A percentile compares a stretch with the other conserved stretches of the same genome.
Evolutionary conservation across 371 early-diverging fungal species (phyloP).

Genomic region (Mucor circinelloides): DNA sequence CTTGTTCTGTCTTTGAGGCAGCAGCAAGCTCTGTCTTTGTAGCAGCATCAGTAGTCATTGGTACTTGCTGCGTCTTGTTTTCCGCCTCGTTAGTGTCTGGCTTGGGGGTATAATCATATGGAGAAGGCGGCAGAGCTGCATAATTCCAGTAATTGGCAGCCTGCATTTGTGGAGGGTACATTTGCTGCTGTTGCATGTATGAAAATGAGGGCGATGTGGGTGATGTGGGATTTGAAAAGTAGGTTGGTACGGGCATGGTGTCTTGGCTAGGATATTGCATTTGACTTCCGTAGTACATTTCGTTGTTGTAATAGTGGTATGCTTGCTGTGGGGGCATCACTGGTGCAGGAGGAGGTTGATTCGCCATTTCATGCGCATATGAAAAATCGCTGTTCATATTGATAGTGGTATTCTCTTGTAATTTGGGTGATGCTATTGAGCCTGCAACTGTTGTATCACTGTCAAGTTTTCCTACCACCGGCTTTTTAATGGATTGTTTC

Average conservation of each 20-base stretch:
- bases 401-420: background rate
- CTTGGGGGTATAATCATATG: background rate
- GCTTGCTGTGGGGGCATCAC: background rate
- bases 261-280: background rate
- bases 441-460: background rate
- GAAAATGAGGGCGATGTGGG: background rate
- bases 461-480: background rate
- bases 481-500: background rate
- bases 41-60: background rate
- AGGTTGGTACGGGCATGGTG: background rate
- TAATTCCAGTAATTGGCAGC: background rate
- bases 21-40: background rate
- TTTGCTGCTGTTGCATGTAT: background rate
- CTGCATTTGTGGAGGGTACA: background rate
- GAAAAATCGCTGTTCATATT: background rate
- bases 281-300: background rate
- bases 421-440: background rate
- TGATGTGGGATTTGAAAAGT: background rate
- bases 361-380: background rate
- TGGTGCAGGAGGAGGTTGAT: background rate
- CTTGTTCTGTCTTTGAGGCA: background rate
- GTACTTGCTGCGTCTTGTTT: background rate
- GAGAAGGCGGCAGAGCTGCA: background rate
- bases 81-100: background rate
- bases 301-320: background rate